Conservation (phyloP, 352 stramenopile genomes). For the Saprolegnia diclina region DNA sequence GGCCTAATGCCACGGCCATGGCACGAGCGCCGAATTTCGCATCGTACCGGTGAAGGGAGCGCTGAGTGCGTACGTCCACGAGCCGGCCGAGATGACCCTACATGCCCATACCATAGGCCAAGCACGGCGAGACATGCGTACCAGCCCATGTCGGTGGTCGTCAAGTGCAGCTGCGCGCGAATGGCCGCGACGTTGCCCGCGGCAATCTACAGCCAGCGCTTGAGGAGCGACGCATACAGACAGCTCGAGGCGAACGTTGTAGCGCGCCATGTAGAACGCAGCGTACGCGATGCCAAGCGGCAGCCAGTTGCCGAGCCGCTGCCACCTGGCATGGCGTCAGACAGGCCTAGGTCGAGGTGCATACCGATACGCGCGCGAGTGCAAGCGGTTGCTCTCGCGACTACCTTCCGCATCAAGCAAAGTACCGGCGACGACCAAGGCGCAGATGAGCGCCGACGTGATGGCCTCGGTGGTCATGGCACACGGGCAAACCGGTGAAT, state of each 20-base stretch:
- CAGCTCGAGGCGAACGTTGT: conserved; percentile 33
- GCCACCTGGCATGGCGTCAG: conserved; percentile 42
- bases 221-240: neutral
- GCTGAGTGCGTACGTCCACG: conserved; percentile 59
- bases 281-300: conserved; percentile 69
- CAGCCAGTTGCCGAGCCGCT: conserved; percentile 68
- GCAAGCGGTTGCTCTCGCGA: conserved; percentile 43
- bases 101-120: conserved; percentile 4
- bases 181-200: conserved; percentile 57
- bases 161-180: conserved; percentile 49
- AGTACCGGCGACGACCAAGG: conserved; percentile 49
- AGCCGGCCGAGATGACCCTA: conserved; percentile 60
- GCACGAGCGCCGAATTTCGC: neutral
- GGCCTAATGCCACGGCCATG: neutral
- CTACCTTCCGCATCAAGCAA: conserved; percentile 63
- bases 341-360: neutral
- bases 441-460: conserved; percentile 51
- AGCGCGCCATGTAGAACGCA: conserved; percentile 75
- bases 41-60: conserved; percentile 48
- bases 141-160: conserved; percentile 67
- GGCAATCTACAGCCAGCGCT: conserved; percentile 16
- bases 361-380: conserved; percentile 53
- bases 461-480: conserved; percentile 39
- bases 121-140: conserved; percentile 27
- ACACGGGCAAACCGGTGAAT: neutral